phyloP scores from a whole-genome alignment of 495 filamentous ascomycete species.

The Aspergillus cavernicola region DNA sequence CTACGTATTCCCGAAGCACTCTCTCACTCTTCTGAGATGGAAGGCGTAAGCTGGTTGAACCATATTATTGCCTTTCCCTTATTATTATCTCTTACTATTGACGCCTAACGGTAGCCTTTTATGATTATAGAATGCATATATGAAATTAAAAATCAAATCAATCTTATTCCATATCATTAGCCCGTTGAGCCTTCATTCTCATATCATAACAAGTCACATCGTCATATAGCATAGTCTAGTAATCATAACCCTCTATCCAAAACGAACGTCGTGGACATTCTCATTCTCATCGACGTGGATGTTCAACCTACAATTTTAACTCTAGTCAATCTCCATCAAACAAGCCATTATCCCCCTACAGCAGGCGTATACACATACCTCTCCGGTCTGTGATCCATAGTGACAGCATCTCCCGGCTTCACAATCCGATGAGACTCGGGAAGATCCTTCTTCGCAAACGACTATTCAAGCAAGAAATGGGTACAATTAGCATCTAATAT shows the following conservation, averaged over 20 bases:
- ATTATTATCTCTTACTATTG: background rate
- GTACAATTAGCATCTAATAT: too few relatives aligned
- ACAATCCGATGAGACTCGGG: slow-evolving; percentile 65
- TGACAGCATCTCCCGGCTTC: slow-evolving; percentile 56
- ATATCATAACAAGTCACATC: background rate
- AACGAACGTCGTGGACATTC: slow-evolving; percentile 66
- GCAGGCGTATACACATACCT: slow-evolving; percentile 38
- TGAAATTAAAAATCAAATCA: background rate
- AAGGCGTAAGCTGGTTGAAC: slow-evolving; percentile 44
- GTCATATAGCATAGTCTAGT: background rate
- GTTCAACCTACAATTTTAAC: slow-evolving; percentile 52
- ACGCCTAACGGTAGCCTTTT: background rate
- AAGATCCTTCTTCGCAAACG: slow-evolving; percentile 71
- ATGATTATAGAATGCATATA: slow-evolving; percentile 6
- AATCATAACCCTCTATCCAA: slow-evolving; percentile 25
- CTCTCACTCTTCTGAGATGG: slow-evolving; percentile 65
- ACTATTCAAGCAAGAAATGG: slow-evolving; percentile 48
- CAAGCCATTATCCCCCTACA: background rate
- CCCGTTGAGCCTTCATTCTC: background rate
- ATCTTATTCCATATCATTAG: background rate
- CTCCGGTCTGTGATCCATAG: slow-evolving; percentile 59
- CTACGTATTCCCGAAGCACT: slow-evolving; percentile 62
- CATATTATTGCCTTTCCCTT: background rate
- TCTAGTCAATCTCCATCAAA: background rate
- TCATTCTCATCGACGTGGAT: slow-evolving; percentile 69